A percentile compares a stretch with the other conserved stretches of the same genome.
Conservation (phyloP, 2,329 filamentous ascomycete genomes). For the Sordariomycetes sp. region DNA sequence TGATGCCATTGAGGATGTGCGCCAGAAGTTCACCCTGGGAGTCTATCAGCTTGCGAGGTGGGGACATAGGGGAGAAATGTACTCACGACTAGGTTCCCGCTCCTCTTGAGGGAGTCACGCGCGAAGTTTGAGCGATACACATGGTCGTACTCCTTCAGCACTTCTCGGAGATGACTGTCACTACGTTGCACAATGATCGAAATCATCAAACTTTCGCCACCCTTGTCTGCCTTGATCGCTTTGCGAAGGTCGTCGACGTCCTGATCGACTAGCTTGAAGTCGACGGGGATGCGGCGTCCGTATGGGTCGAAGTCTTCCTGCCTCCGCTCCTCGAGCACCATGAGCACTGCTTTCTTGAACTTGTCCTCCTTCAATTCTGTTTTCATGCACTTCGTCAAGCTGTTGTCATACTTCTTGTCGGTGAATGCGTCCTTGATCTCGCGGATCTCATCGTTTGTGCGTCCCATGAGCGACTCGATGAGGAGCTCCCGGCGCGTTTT, state of each 20-base stretch:
- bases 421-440: conserved; percentile 81
- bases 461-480: conserved; percentile 87
- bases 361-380: conserved; percentile 92
- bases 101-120: conserved; percentile 77
- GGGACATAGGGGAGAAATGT: background rate
- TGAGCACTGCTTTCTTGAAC: conserved; percentile 80
- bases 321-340: conserved; percentile 71
- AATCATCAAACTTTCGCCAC: conserved; percentile 83
- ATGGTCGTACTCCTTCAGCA: conserved; percentile 68
- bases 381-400: conserved; percentile 75
- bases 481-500: conserved; percentile 78
- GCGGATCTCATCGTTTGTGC: conserved; percentile 77
- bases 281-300: conserved; percentile 47
- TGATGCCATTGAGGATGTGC: conserved; percentile 92
- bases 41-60: background rate
- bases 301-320: conserved; percentile 72
- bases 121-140: conserved; percentile 75
- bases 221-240: conserved; percentile 62
- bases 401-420: conserved; percentile 86
- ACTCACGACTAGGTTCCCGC: conserved; percentile 84
- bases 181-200: conserved; percentile 72
- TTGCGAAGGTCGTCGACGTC: conserved; percentile 66
- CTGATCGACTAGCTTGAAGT: conserved; percentile 52
- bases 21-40: conserved; percentile 81
- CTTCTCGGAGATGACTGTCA: conserved; percentile 72